Percentiles rank a stretch among this genome's conserved stretches.
Conservation (phyloP, 2,329 filamentous ascomycete species). For the Colletotrichum sp. region DNA sequence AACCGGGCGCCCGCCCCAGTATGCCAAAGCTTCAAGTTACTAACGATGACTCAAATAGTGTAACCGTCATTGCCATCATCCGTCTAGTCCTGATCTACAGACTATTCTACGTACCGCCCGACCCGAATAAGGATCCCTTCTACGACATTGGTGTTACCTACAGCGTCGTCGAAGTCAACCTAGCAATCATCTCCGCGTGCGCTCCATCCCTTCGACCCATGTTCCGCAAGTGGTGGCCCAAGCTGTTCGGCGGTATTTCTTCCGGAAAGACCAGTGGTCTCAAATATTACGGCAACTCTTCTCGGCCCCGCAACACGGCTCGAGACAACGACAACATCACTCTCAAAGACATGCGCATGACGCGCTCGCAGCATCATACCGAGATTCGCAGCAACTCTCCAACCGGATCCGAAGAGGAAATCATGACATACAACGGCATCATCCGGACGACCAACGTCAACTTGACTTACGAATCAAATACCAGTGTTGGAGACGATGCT, state of each 20-base stretch:
- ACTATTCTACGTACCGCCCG: conserved; percentile 24
- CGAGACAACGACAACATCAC: conserved; percentile 9
- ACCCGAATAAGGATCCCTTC: conserved; percentile 25
- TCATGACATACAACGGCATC: conserved; percentile 43
- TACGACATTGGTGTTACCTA: conserved; percentile 34
- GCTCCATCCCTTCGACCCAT: conserved; percentile 38
- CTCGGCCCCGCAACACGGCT: neutral
- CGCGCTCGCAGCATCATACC: conserved; percentile 28
- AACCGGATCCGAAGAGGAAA: conserved; percentile 39
- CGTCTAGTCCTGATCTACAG: conserved; percentile 33
- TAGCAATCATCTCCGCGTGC: conserved; percentile 40
- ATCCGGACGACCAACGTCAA: conserved; percentile 36
- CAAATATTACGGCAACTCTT: conserved; percentile 4
- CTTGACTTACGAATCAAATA: neutral
- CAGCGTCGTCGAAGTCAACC: conserved; percentile 35
- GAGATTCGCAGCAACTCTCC: conserved; percentile 37
- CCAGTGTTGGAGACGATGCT: neutral
- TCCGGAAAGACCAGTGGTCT: neutral
- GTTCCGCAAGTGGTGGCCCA: conserved; percentile 35
- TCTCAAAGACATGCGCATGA: conserved; percentile 29
- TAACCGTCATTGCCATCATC: conserved; percentile 34
- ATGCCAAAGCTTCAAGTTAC: neutral
- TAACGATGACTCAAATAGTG: conserved; percentile 22
- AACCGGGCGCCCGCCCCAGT: too few species aligned
- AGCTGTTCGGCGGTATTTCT: conserved; percentile 28